These are phyloP conservation scores for Rhizophora mangle DNA, from an alignment of 345 rosid species.

Conservation along the genomic window DNA sequence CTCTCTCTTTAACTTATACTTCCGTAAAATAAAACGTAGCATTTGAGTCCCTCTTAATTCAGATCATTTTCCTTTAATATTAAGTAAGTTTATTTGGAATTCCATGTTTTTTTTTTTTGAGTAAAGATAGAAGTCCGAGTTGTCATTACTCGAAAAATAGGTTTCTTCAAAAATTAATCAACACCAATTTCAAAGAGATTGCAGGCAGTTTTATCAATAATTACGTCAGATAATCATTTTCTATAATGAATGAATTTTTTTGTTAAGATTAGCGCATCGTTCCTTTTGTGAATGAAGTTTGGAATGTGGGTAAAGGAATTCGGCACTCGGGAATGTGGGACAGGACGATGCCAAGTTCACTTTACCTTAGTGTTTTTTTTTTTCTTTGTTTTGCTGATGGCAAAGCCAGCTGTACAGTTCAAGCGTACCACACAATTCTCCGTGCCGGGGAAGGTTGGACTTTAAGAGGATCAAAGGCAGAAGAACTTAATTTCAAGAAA, in stretches of 20 bases:
- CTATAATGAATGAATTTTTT: not conserved
- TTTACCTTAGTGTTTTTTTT: conserved; percentile 9
- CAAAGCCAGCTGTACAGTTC: conserved; percentile 36
- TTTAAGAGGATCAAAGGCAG: not conserved
- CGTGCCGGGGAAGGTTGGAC: not conserved
- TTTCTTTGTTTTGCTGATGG: conserved; percentile 15
- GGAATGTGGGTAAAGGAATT: not conserved
- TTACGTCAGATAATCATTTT: not conserved
- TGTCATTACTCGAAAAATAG: no score
- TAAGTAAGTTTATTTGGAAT: no score
- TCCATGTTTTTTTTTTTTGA: no score
- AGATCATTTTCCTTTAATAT: no score
- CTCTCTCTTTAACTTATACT: not conserved
- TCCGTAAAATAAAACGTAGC: no score
- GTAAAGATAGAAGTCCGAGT: no score
- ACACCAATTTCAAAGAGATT: no score
- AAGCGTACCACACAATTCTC: conserved; percentile 1
- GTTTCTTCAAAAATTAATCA: no score
- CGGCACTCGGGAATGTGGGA: conserved; percentile 1
- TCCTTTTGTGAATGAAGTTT: not conserved
- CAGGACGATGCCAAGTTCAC: not conserved
- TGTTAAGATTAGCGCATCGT: not conserved
- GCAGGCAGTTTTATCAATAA: no score
- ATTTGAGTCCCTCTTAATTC: no score
- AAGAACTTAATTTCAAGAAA: conserved; percentile 18